Conservation (phyloP, 176 grass and related monocot species). For the Panicum miliaceum region DNA sequence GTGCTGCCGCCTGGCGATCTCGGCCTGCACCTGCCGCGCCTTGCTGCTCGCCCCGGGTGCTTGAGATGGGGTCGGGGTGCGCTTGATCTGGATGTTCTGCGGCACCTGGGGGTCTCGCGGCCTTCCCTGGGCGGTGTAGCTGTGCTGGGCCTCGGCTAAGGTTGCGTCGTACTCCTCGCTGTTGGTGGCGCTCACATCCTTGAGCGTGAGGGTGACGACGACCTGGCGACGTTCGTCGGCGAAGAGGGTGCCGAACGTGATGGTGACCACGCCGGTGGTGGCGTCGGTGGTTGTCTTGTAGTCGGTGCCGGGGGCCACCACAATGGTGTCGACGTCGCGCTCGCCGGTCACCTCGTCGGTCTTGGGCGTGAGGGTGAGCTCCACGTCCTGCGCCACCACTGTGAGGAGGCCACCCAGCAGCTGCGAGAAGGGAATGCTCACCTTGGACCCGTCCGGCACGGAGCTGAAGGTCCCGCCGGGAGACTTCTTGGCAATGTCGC, state of each 20-base stretch:
- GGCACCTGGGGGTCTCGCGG: no score
- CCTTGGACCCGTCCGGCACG: background rate
- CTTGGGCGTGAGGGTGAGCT: background rate
- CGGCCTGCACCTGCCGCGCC: background rate
- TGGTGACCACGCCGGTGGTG: background rate
- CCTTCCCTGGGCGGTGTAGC: background rate
- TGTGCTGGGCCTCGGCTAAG: background rate
- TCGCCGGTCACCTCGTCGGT: background rate
- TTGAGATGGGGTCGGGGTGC: no score
- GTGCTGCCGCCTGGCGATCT: conserved; percentile 9
- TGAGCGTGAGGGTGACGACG: background rate
- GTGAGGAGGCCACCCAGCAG: conserved; percentile 4
- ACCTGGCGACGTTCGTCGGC: conserved; percentile 25
- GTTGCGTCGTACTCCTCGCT: background rate
- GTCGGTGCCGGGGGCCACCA: background rate
- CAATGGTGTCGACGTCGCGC: background rate
- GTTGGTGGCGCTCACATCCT: background rate
- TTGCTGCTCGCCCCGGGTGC: background rate
- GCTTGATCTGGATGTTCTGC: no score
- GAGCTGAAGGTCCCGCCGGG: background rate
- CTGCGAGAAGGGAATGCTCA: background rate
- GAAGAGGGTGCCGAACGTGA: conserved; percentile 45
- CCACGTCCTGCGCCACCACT: conserved; percentile 17
- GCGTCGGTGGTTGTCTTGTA: background rate
- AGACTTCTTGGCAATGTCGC: background rate